Conservation (phyloP, 2,329 filamentous ascomycete species). For the Aspergillus clavatus region DNA sequence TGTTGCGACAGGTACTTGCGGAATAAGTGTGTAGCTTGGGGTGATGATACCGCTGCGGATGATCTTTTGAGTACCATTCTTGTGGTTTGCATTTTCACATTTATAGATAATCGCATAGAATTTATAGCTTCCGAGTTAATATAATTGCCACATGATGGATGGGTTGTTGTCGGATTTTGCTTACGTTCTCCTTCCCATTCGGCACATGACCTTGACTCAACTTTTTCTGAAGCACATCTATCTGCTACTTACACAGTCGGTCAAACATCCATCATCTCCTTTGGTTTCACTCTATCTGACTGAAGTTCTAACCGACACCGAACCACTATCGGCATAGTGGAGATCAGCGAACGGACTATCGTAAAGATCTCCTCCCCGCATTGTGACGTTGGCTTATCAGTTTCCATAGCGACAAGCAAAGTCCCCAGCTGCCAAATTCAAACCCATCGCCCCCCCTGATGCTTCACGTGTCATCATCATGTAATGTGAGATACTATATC, state of each 20-base stretch:
- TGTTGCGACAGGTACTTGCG: conserved; percentile 77
- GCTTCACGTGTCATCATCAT: not conserved
- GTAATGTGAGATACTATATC: not conserved
- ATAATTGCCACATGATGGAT: not conserved
- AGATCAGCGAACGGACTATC: not conserved
- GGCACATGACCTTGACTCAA: too few species aligned
- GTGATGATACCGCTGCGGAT: conserved; percentile 5
- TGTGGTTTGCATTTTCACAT: conserved; percentile 3
- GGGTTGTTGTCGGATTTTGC: not conserved
- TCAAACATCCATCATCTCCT: too few species aligned
- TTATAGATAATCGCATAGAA: not conserved
- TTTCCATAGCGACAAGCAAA: conserved; percentile 26
- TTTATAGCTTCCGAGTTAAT: conserved; percentile 4
- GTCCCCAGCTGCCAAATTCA: too few species aligned
- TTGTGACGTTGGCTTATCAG: conserved; percentile 2
- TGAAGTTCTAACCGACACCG: too few species aligned
- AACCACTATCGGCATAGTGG: too few species aligned
- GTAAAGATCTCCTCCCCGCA: not conserved
- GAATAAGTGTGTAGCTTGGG: conserved; percentile 47
- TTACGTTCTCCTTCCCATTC: not conserved
- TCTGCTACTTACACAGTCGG: too few species aligned
- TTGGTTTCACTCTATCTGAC: too few species aligned
- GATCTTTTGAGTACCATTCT: not conserved
- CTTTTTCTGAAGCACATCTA: too few species aligned
- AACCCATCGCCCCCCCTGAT: too few species aligned